phyloP scores from a whole-genome alignment of 345 rosid species.

The Citrus maxima region DNA sequence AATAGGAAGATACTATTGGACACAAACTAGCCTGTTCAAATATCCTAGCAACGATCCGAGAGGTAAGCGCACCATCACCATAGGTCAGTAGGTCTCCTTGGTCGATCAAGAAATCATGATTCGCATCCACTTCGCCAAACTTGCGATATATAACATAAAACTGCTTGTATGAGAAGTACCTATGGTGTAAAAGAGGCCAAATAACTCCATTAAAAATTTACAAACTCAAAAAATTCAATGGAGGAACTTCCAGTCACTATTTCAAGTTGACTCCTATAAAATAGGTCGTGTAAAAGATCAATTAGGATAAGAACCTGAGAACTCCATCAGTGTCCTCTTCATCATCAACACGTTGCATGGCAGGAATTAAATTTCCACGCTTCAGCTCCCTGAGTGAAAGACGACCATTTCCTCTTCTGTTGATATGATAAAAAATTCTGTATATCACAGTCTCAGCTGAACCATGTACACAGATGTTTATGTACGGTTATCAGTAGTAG shows the following conservation, averaged over 20 bases:
- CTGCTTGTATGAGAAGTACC: conserved; percentile 95
- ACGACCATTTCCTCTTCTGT: conserved; percentile 83
- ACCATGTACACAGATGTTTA: conserved; percentile 25
- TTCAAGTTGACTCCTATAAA: neutral
- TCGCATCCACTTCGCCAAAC: conserved; percentile 81
- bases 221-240: neutral
- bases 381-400: conserved; percentile 87
- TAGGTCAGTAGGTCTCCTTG: conserved; percentile 77
- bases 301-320: conserved; percentile 52
- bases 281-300: neutral
- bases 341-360: conserved; percentile 86
- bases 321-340: conserved; percentile 92
- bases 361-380: conserved; percentile 78
- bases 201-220: neutral
- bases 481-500: conserved; percentile 16
- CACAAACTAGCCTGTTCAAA: conserved; percentile 70
- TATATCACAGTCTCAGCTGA: conserved; percentile 97
- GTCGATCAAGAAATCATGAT: conserved; percentile 80
- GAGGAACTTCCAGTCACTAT: neutral
- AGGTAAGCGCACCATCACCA: conserved; percentile 82
- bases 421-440: conserved; percentile 86
- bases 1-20: conserved; percentile 1
- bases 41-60: conserved; percentile 82
- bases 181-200: conserved; percentile 24
- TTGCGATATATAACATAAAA: conserved; percentile 85